Evolutionary conservation across 768 basidiomycete species (phyloP), one percentile per base, ranked within the genome.

Genomic region (Mycena latifolia): DNA sequence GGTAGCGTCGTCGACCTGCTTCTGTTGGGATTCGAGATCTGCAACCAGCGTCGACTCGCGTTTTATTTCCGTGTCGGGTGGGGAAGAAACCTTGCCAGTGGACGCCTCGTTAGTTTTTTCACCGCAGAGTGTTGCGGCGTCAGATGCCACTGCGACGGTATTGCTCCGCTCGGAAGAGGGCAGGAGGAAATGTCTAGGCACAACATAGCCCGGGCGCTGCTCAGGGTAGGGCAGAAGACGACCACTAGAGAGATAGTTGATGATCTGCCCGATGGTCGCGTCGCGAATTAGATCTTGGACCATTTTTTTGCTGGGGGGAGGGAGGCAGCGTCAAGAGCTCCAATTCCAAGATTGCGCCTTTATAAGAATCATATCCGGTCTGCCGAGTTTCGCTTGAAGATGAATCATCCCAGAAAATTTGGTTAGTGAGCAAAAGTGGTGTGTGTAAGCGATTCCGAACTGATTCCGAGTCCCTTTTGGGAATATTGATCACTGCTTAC

Each of bases 231-330:
- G 67, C 62, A 76, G 18, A 57, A 63, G 25, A 56, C 65, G 37
- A 64, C 70, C 71, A 2, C 63, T 69, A 24, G 77, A 77, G 8
- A 68, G 31, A 17, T 69, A 71, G 55, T 77, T 75, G 58, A 79
- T 62, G 39, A 72, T 52, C 59, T 78, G 73, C n/a, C 77, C 77
- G 56, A 75, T 61, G 27, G 74, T 66, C 2, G 77, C 73, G 62
- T 78, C 76, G 52, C 70, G 74, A 33, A 78, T 65, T 2, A 74
- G 63, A 10, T 72, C 61, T 33, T 51, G 45, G 25, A 67, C 66
- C 66, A 68, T 69, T 24, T 39, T 24, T 39, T 14, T 15, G 24
- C 29, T 43, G 35, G 3, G 18, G 55, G 29, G 37, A 31, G 35
- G 3, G 22, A 35, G 41, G 39, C 39, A 53, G 27, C 5, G 29